Percentiles rank a stretch among this genome's conserved stretches.
Evolutionary conservation across 2,329 filamentous ascomycete genomes (phyloP).

Genomic region (Xylaria sp.): DNA sequence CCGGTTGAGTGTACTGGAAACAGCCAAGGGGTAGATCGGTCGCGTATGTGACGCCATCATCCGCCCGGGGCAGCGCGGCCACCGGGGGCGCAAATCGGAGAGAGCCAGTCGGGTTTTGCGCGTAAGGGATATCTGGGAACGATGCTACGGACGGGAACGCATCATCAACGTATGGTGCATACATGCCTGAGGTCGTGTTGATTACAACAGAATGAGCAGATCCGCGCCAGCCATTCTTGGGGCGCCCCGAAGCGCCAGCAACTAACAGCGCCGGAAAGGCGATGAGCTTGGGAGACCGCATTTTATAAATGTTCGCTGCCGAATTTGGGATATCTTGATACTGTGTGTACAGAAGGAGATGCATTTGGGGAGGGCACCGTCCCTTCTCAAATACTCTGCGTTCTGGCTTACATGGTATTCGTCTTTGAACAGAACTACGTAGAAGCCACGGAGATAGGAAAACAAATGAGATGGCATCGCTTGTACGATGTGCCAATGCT

Average conservation of each 20-base stretch:
- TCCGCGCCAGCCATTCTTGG: background rate
- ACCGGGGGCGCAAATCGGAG: slow-evolving; percentile 26
- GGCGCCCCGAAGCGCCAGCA: background rate
- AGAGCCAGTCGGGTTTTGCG: slow-evolving; percentile 22
- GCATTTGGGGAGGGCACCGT: background rate
- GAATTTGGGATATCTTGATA: background rate
- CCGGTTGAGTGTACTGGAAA: slow-evolving; percentile 9
- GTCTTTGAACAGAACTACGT: background rate
- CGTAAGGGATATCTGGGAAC: slow-evolving; percentile 29
- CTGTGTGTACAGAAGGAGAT: background rate
- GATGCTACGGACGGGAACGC: slow-evolving; percentile 14
- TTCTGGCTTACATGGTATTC: background rate
- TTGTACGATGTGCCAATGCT: background rate
- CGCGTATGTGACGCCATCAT: slow-evolving; percentile 1
- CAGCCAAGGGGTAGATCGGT: slow-evolving; percentile 13
- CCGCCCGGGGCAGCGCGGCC: background rate
- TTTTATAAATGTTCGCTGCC: background rate
- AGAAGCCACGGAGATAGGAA: slow-evolving; percentile 3
- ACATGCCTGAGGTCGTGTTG: slow-evolving; percentile 16
- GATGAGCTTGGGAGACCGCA: background rate
- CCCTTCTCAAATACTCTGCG: background rate
- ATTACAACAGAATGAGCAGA: background rate
- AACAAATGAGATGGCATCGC: background rate
- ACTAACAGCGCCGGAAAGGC: background rate
- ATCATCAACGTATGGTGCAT: background rate